phyloP scores from a whole-genome alignment of 352 stramenopile species.

The Phytophthora lateralis region DNA sequence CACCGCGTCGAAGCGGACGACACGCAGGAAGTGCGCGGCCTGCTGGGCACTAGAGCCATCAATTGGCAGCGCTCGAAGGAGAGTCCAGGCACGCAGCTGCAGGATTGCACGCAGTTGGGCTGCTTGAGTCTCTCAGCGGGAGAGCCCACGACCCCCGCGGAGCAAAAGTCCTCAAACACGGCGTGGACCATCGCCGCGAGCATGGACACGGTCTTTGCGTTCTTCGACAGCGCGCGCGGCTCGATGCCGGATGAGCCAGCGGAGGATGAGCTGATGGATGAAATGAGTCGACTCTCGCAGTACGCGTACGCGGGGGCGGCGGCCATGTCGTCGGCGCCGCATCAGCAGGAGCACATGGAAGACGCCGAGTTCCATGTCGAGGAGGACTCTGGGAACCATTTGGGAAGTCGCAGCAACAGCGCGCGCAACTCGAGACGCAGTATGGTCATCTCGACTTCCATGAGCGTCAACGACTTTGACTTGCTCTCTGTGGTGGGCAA shows the following conservation, averaged over 20 bases:
- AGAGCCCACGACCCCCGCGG: slow-evolving; percentile 54
- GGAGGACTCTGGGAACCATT: slow-evolving; percentile 29
- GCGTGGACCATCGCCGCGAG: slow-evolving; percentile 84
- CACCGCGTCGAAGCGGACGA: slow-evolving; percentile 72
- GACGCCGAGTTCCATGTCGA: slow-evolving; percentile 77
- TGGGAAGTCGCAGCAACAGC: slow-evolving; percentile 43
- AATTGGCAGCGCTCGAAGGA: slow-evolving; percentile 85
- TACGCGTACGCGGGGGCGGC: slow-evolving; percentile 71
- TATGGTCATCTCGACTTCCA: slow-evolving; percentile 82
- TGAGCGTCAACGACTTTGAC: slow-evolving; percentile 90
- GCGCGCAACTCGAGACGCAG: slow-evolving; percentile 56
- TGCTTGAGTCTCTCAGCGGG: slow-evolving; percentile 81
- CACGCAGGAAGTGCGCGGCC: slow-evolving; percentile 63
- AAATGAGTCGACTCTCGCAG: slow-evolving; percentile 77
- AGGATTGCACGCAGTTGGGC: slow-evolving; percentile 71
- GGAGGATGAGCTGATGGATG: slow-evolving; percentile 78
- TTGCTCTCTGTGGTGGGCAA: slow-evolving; percentile 86
- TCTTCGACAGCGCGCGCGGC: slow-evolving; percentile 80
- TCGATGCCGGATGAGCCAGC: slow-evolving; percentile 79
- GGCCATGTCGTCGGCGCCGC: slow-evolving; percentile 50
- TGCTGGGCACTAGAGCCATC: slow-evolving; percentile 76
- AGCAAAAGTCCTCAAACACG: slow-evolving; percentile 82
- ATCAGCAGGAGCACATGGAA: slow-evolving; percentile 70
- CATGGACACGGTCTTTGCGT: slow-evolving; percentile 87
- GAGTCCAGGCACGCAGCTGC: slow-evolving; percentile 65